Conservation (phyloP, 441 rosid species). For the Euphorbia celastroides region DNA sequence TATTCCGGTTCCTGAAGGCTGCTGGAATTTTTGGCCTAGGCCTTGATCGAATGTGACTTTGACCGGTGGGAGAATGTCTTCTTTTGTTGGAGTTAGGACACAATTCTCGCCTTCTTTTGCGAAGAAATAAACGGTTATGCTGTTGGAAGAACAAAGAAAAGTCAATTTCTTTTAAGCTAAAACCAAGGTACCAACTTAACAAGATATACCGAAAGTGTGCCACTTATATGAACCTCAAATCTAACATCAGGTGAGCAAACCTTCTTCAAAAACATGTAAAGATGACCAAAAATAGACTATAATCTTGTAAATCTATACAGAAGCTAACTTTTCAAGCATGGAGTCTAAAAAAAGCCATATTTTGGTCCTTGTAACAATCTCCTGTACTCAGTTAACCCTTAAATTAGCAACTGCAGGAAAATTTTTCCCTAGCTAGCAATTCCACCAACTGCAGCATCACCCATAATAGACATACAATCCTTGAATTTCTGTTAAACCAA, state of each 20-base stretch:
- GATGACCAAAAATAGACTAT: neutral
- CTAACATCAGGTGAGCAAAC: neutral
- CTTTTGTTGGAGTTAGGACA: constrained; percentile 51
- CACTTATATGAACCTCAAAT: neutral
- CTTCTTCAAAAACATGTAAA: neutral
- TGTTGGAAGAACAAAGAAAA: constrained; percentile 25
- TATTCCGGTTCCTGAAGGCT: constrained; percentile 75
- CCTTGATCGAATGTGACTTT: constrained; percentile 65
- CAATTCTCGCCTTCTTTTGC: constrained; percentile 82
- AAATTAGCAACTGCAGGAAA: no score
- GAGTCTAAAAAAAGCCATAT: neutral
- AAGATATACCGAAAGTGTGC: neutral
- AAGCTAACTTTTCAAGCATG: neutral
- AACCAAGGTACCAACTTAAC: neutral
- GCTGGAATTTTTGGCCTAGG: constrained; percentile 84
- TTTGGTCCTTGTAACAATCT: neutral
- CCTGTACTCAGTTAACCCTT: neutral
- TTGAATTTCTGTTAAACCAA: neutral
- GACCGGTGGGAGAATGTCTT: constrained; percentile 54
- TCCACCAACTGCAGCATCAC: neutral
- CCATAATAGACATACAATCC: neutral
- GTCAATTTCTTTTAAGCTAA: neutral
- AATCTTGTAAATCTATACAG: neutral
- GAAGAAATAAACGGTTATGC: constrained; percentile 74
- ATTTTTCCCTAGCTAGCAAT: neutral